Percentiles rank a stretch among this genome's conserved stretches.
Conservation (phyloP, 352 stramenopile genomes). For the Globisporangium lucens region DNA sequence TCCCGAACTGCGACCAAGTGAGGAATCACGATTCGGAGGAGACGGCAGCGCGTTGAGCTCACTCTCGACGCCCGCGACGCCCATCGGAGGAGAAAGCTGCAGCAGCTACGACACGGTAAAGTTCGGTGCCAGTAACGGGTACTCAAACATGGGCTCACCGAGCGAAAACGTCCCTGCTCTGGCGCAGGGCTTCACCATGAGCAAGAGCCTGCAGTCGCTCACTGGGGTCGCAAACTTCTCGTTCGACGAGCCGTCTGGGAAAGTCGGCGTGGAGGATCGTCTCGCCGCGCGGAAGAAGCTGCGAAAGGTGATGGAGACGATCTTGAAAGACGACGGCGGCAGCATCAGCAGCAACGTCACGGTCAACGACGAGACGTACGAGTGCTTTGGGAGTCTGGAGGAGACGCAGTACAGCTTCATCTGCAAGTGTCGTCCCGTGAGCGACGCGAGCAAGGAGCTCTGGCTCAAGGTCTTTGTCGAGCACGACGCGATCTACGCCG, state of each 20-base stretch:
- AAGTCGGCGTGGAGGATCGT: conserved; percentile 7
- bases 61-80: background rate
- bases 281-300: conserved; percentile 19
- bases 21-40: background rate
- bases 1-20: conserved; percentile 1
- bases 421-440: conserved; percentile 25
- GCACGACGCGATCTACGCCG: conserved; percentile 45
- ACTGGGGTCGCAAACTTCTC: conserved; percentile 24
- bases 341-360: conserved; percentile 1
- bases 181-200: conserved; percentile 22
- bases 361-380: conserved; percentile 12
- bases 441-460: conserved; percentile 10
- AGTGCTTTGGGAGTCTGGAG: conserved; percentile 20
- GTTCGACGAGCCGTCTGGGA: conserved; percentile 7
- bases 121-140: background rate
- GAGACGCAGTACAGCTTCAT: conserved; percentile 48
- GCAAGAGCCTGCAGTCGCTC: conserved; percentile 26
- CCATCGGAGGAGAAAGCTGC: background rate
- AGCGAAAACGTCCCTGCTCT: background rate
- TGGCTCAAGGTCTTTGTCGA: conserved; percentile 62
- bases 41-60: background rate
- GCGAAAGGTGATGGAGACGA: conserved; percentile 7
- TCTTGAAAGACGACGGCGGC: conserved; percentile 8
- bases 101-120: conserved; percentile 3
- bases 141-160: conserved; percentile 8